Conservation (phyloP, 768 basidiomycete species). For the Podaxis rugospora region DNA sequence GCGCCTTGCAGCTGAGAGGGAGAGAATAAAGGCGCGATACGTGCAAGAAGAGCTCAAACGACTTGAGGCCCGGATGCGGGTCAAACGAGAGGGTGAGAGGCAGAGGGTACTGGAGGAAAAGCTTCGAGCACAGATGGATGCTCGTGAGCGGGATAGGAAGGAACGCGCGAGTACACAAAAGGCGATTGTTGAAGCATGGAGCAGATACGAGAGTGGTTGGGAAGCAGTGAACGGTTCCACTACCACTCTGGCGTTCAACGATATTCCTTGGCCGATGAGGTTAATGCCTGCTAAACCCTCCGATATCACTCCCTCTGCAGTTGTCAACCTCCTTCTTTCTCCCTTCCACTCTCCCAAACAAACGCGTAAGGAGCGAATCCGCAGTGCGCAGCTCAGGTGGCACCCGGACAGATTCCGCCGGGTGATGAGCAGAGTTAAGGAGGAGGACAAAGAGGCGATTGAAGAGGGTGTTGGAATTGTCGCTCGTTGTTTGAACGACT, state of each 20-base stretch:
- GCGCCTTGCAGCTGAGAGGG: constrained; percentile 39
- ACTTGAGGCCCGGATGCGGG: constrained; percentile 49
- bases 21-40: constrained; percentile 37
- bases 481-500: constrained; percentile 62
- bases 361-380: constrained; percentile 62
- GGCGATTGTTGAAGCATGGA: constrained; percentile 53
- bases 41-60: constrained; percentile 51
- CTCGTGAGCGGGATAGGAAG: constrained; percentile 40
- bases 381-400: constrained; percentile 67
- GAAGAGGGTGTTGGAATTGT: constrained; percentile 65
- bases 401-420: constrained; percentile 77
- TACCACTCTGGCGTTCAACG: constrained; percentile 49
- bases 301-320: constrained; percentile 51
- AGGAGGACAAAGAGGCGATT: constrained; percentile 46
- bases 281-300: constrained; percentile 34
- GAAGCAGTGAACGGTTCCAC: constrained; percentile 38
- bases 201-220: constrained; percentile 65
- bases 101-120: constrained; percentile 45
- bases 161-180: constrained; percentile 40
- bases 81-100: constrained; percentile 46
- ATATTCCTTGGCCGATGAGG: constrained; percentile 70
- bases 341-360: constrained; percentile 55
- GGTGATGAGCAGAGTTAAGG: constrained; percentile 45
- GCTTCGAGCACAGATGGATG: constrained; percentile 29
- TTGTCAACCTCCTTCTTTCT: constrained; percentile 60